Percentiles rank a stretch among this genome's conserved stretches.
phyloP scores from a whole-genome alignment of 1,139 yeast species.

The Kodamaea ohmeri region DNA sequence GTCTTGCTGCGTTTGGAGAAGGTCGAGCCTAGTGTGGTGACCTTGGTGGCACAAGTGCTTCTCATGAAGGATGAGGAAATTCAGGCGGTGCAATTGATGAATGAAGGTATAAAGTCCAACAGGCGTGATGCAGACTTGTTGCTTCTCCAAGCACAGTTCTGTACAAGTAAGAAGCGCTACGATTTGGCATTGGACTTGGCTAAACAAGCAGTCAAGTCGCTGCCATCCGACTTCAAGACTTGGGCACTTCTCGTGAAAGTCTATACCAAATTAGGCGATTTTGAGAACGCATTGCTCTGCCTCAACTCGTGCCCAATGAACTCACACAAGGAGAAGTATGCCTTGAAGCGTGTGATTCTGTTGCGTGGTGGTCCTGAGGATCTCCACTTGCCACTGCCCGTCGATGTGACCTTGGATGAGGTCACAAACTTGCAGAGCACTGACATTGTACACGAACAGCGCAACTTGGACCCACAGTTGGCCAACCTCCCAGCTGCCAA shows the following conservation, averaged over 20 bases:
- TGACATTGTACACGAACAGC: conserved; percentile 51
- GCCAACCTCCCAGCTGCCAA: conserved; percentile 72
- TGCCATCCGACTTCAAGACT: conserved; percentile 81
- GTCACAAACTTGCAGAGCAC: conserved; percentile 55
- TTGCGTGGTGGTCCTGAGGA: conserved; percentile 53
- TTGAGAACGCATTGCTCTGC: conserved; percentile 73
- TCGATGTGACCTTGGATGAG: conserved; percentile 70
- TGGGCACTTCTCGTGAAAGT: conserved; percentile 78
- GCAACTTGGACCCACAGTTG: conserved; percentile 63
- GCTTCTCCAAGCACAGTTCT: conserved; percentile 67
- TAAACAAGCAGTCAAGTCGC: conserved; percentile 68
- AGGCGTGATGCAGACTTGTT: conserved; percentile 63
- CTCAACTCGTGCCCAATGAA: conserved; percentile 94
- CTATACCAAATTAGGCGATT: conserved; percentile 69
- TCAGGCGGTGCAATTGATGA: conserved; percentile 67
- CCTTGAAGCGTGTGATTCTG: conserved; percentile 56
- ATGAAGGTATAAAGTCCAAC: conserved; percentile 53
- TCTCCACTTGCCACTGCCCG: conserved; percentile 73
- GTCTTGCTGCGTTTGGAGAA: conserved; percentile 44
- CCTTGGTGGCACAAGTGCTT: conserved; percentile 55
- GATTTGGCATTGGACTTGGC: conserved; percentile 78
- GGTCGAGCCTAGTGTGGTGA: conserved; percentile 50
- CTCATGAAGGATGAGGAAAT: conserved; percentile 69
- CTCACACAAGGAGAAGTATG: conserved; percentile 60
- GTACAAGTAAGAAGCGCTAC: conserved; percentile 60